Percentiles rank a stretch among this genome's conserved stretches.
Evolutionary conservation across 768 basidiomycete genomes (phyloP).

Genomic region (Trametes cubensis): DNA sequence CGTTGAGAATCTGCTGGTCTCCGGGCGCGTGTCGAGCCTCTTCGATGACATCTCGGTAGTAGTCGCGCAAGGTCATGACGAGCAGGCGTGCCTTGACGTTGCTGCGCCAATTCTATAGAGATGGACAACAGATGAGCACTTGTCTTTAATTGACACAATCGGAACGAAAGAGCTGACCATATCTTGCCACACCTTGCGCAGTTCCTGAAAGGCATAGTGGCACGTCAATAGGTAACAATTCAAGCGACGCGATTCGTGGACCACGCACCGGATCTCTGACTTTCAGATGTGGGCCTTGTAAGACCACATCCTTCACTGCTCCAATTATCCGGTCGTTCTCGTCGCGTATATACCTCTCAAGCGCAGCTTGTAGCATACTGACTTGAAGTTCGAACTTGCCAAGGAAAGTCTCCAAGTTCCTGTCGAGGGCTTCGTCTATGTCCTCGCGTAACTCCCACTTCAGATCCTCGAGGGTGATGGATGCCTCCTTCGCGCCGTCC

Average conservation of each 20-base stretch:
- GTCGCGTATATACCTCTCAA: neutral
- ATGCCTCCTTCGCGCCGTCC: neutral
- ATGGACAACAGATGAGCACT: too few species aligned
- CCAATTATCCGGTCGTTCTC: conserved; percentile 5
- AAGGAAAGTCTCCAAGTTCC: conserved; percentile 6
- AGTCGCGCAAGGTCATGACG: conserved; percentile 44
- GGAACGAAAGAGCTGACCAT: conserved; percentile 39
- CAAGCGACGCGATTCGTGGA: neutral
- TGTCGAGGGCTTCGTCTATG: neutral
- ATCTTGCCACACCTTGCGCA: conserved; percentile 53
- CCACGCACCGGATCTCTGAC: conserved; percentile 11
- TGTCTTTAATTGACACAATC: too few species aligned
- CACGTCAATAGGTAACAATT: neutral
- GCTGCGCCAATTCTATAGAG: conserved; percentile 49
- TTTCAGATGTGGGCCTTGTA: neutral
- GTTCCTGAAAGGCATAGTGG: conserved; percentile 38
- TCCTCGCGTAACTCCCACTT: conserved; percentile 12
- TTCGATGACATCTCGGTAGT: conserved; percentile 33
- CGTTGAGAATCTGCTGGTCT: conserved; percentile 13
- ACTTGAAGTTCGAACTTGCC: conserved; percentile 9
- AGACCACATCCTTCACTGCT: neutral
- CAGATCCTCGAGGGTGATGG: neutral
- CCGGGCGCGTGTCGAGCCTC: neutral
- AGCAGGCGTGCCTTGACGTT: conserved; percentile 55
- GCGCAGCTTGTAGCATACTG: neutral